phyloP scores from a whole-genome alignment of 305 asterid species.

The Fraxinus floribunda region DNA sequence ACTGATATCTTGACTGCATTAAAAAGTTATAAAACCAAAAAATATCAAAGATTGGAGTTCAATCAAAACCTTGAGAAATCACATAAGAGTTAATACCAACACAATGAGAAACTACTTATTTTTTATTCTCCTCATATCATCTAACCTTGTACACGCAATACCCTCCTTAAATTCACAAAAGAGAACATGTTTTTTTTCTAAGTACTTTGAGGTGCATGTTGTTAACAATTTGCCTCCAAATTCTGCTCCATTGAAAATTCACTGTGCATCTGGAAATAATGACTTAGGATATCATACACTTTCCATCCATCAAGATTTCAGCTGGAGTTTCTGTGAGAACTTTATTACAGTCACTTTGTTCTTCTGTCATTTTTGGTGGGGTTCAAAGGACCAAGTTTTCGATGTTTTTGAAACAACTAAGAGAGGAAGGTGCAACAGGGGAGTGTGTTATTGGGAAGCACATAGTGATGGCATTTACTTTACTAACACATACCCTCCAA shows the following conservation, averaged over 20 bases:
- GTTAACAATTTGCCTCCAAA: neutral
- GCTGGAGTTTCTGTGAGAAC: neutral
- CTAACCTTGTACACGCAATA: neutral
- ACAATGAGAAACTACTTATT: neutral
- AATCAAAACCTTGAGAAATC: neutral
- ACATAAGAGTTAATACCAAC: neutral
- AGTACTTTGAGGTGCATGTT: neutral
- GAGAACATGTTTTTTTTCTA: too few relatives aligned
- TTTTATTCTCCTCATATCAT: neutral
- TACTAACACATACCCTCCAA: neutral
- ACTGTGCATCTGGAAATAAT: neutral
- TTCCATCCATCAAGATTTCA: neutral
- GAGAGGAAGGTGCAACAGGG: neutral
- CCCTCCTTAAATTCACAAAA: too few relatives aligned
- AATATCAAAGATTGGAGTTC: neutral
- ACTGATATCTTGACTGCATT: neutral
- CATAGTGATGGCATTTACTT: neutral
- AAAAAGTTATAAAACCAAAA: too few relatives aligned
- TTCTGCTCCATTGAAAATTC: neutral
- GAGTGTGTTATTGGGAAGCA: neutral
- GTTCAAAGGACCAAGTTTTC: neutral
- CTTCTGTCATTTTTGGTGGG: neutral
- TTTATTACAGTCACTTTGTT: neutral
- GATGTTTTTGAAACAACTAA: neutral
- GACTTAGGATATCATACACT: constrained; percentile 1